Conservation (phyloP, 768 basidiomycete species). For the Cyclocybe aegerita region DNA sequence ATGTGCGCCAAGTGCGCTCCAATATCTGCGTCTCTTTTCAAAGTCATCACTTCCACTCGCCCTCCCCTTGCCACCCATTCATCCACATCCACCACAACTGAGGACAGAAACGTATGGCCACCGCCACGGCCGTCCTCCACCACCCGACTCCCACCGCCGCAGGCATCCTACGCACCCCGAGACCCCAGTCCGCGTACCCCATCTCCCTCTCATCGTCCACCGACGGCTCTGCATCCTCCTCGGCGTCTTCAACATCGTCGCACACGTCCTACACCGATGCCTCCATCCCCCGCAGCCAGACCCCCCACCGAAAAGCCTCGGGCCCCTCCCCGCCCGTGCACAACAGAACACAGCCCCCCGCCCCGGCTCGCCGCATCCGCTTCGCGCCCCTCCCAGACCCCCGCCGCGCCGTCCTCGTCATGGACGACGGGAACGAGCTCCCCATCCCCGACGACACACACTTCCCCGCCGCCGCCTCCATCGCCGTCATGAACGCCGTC, state of each 20-base stretch:
- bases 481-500: not conserved
- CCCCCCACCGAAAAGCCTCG: not conserved
- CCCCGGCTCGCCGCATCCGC: slow-evolving; percentile 47
- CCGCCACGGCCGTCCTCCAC: slow-evolving; percentile 7
- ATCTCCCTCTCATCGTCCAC: slow-evolving; percentile 6
- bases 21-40: too few species aligned
- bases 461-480: slow-evolving; percentile 20
- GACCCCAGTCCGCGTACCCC: not conserved
- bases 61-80: too few species aligned
- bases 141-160: not conserved
- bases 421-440: slow-evolving; percentile 41
- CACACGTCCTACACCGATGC: slow-evolving; percentile 6
- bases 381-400: slow-evolving; percentile 89
- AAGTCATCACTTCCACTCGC: too few species aligned
- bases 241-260: slow-evolving; percentile 11
- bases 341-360: slow-evolving; percentile 1
- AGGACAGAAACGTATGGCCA: not conserved
- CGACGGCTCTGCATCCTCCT: slow-evolving; percentile 11
- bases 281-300: slow-evolving; percentile 1
- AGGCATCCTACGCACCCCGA: slow-evolving; percentile 9
- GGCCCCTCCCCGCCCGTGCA: slow-evolving; percentile 1
- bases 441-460: slow-evolving; percentile 26
- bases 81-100: too few species aligned
- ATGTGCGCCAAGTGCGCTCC: too few species aligned
- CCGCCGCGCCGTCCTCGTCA: slow-evolving; percentile 45